Percentiles rank a stretch among this genome's conserved stretches.
Evolutionary conservation across 2,329 filamentous ascomycete species (phyloP).

Genomic region (Parastagonospora nodorum): DNA sequence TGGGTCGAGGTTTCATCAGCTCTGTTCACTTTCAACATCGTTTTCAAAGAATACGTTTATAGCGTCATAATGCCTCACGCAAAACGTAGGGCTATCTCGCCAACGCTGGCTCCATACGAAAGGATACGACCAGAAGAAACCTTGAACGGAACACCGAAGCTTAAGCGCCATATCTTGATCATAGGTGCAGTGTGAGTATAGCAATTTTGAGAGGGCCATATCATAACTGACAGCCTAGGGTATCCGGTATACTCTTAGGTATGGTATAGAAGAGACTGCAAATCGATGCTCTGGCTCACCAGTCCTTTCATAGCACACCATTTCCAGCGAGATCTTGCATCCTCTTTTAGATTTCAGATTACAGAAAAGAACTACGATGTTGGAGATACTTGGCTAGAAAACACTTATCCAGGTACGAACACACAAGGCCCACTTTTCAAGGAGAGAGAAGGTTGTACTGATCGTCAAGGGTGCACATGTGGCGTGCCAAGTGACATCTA

Average conservation of each 20-base stretch:
- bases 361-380: conserved; percentile 14
- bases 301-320: conserved; percentile 3
- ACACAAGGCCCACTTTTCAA: background rate
- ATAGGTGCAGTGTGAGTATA: conserved; percentile 5
- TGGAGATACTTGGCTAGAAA: conserved; percentile 14
- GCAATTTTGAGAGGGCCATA: background rate
- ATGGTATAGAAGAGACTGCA: background rate
- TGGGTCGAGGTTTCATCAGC: no score
- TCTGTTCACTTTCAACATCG: no score
- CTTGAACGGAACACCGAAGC: background rate
- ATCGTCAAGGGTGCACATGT: conserved; percentile 5
- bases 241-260: conserved; percentile 4
- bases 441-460: background rate
- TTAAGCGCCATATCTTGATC: conserved; percentile 6
- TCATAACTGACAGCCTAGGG: background rate
- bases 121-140: background rate
- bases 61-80: no score
- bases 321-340: conserved; percentile 3
- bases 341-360: conserved; percentile 5
- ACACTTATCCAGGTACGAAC: conserved; percentile 7
- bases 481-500: conserved; percentile 10
- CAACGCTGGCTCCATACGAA: background rate
- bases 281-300: background rate
- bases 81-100: no score
- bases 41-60: no score